Percentiles rank a stretch among this genome's conserved stretches.
phyloP scores from a whole-genome alignment of 768 basidiomycete species.

The Coprinellus micaceus region DNA sequence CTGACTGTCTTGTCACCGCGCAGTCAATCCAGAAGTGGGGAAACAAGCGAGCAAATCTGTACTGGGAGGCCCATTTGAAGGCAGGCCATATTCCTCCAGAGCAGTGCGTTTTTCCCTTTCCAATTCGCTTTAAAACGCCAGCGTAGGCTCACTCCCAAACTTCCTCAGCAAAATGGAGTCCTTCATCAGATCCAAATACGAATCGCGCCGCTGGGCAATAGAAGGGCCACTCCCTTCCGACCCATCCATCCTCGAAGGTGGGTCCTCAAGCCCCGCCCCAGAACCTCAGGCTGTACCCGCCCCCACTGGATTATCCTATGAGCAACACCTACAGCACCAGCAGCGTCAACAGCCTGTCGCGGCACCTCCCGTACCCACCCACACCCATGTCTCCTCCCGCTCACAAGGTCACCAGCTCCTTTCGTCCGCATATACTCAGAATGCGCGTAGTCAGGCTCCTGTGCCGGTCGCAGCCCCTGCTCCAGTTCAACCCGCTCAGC shows the following conservation, averaged over 20 bases:
- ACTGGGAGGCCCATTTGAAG: slow-evolving; percentile 97
- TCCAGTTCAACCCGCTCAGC: slow-evolving; percentile 25
- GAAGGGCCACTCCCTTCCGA: slow-evolving; percentile 84
- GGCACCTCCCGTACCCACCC: slow-evolving; percentile 20
- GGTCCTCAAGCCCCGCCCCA: slow-evolving; percentile 19
- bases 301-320: too few relatives aligned
- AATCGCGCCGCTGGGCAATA: slow-evolving; percentile 87
- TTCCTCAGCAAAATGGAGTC: slow-evolving; percentile 90
- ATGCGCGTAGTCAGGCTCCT: slow-evolving; percentile 11
- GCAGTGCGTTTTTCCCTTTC: slow-evolving; percentile 64
- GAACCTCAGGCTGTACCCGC: slow-evolving; percentile 25
- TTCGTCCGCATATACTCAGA: slow-evolving; percentile 36
- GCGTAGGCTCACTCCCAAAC: not conserved
- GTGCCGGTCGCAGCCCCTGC: slow-evolving; percentile 22
- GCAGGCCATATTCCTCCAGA: slow-evolving; percentile 89
- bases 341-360: slow-evolving; percentile 10
- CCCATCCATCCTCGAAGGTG: slow-evolving; percentile 68
- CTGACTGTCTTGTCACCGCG: not conserved
- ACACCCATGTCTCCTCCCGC: slow-evolving; percentile 26
- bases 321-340: too few relatives aligned
- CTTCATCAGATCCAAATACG: slow-evolving; percentile 96
- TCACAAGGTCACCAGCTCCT: slow-evolving; percentile 47
- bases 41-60: slow-evolving; percentile 85
- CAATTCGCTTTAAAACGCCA: too few relatives aligned
- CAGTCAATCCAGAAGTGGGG: slow-evolving; percentile 93